These are phyloP conservation scores for Fusarium nanum DNA, from an alignment of 2,329 filamentous ascomycete species.

Conservation along the genomic window DNA sequence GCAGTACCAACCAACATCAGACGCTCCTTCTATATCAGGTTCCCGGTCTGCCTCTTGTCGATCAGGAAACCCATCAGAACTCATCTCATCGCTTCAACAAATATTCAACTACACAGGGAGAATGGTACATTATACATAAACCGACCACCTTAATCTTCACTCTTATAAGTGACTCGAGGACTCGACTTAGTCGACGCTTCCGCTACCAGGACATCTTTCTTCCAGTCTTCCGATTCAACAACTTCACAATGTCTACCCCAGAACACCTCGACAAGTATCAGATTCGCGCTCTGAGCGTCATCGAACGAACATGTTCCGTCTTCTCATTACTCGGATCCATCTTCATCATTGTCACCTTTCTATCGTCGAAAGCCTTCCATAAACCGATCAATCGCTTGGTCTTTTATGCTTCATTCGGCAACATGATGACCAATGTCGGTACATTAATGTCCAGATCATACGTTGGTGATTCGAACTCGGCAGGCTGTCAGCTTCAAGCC, in stretches of 20 bases:
- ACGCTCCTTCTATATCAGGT: constrained; percentile 21
- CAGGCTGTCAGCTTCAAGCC: constrained; percentile 77
- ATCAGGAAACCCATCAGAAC: neutral
- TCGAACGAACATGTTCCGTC: constrained; percentile 76
- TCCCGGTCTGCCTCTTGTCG: constrained; percentile 3
- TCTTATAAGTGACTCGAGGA: neutral
- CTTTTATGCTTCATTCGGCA: constrained; percentile 86
- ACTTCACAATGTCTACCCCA: constrained; percentile 32
- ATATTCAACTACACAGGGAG: neutral
- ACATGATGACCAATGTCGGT: constrained; percentile 80
- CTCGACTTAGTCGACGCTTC: constrained; percentile 1
- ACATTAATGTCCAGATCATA: constrained; percentile 77
- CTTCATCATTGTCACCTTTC: constrained; percentile 79
- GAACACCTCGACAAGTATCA: constrained; percentile 48
- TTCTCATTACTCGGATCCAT: constrained; percentile 77
- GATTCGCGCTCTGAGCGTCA: constrained; percentile 66
- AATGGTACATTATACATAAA: constrained; percentile 28
- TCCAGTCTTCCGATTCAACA: neutral
- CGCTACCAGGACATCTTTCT: neutral
- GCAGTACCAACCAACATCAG: constrained; percentile 1
- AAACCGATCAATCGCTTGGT: constrained; percentile 89
- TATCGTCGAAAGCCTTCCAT: constrained; percentile 75
- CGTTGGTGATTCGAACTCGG: constrained; percentile 59
- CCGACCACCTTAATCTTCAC: neutral
- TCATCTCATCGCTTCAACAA: neutral